Percentiles rank a stretch among this genome's conserved stretches.
These are phyloP conservation scores for Castanopsis chinensis DNA, from an alignment of 306 rosid genomes.

Conservation along the genomic window DNA sequence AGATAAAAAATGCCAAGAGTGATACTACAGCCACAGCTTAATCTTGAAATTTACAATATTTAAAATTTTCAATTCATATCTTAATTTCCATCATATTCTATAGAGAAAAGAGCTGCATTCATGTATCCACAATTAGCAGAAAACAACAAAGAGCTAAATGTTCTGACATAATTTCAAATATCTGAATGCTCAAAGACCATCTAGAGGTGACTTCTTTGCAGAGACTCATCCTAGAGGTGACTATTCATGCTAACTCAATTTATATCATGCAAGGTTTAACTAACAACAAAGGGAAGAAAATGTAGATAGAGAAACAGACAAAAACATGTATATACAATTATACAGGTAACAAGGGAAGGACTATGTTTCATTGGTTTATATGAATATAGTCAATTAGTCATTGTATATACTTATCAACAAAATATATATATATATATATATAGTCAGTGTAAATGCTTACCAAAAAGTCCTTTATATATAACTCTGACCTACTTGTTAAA, in stretches of 20 bases:
- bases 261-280: neutral
- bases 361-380: neutral
- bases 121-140: neutral
- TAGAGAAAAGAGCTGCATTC: neutral
- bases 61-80: neutral
- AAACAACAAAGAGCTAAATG: neutral
- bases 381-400: neutral
- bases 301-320: neutral
- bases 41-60: neutral
- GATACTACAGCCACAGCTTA: neutral
- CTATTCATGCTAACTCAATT: neutral
- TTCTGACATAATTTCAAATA: neutral
- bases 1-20: neutral
- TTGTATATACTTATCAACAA: too few relatives aligned
- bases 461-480: neutral
- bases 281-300: neutral
- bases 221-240: neutral
- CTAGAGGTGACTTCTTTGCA: neutral
- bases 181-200: neutral
- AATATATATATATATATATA: too few relatives aligned
- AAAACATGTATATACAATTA: neutral
- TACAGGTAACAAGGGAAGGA: neutral
- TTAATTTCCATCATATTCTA: neutral
- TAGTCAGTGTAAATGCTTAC: neutral
- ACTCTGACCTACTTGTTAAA: neutral